These are phyloP conservation scores for Loxodes magnus DNA, from an alignment of 73 alveolate species.

Conservation along the genomic window DNA sequence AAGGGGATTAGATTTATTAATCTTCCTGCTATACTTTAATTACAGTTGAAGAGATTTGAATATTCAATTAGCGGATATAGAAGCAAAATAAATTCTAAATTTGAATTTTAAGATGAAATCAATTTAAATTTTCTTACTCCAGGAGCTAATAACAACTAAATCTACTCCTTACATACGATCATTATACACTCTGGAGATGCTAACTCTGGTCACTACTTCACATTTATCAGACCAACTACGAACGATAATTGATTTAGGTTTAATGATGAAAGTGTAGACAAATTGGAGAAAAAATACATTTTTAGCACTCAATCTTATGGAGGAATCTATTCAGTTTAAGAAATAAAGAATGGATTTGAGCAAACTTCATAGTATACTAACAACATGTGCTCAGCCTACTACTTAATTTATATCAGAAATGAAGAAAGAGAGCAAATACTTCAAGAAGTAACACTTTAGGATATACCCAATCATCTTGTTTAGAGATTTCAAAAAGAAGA, in stretches of 20 bases:
- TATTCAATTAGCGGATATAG: constrained; percentile 46
- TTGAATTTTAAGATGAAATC: constrained; percentile 33
- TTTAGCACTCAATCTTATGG: constrained; percentile 22
- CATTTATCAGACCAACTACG: constrained; percentile 32
- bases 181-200: constrained; percentile 76
- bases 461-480: constrained; percentile 2
- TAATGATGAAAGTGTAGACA: constrained; percentile 32
- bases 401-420: constrained; percentile 59
- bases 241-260: constrained; percentile 35
- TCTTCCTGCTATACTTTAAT: constrained; percentile 67
- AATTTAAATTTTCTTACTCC: constrained; percentile 20
- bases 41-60: constrained; percentile 66
- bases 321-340: constrained; percentile 16
- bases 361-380: constrained; percentile 1
- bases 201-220: constrained; percentile 75
- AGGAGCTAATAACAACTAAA: constrained; percentile 18
- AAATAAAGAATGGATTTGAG: constrained; percentile 19
- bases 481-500: too few species aligned
- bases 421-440: constrained; percentile 25
- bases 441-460: neutral
- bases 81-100: constrained; percentile 55
- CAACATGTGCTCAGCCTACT: constrained; percentile 39
- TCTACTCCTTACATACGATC: constrained; percentile 59
- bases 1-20: constrained; percentile 49
- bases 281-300: constrained; percentile 1